These are phyloP conservation scores for Pholiota molesta DNA, from an alignment of 768 basidiomycete species.

Conservation along the genomic window DNA sequence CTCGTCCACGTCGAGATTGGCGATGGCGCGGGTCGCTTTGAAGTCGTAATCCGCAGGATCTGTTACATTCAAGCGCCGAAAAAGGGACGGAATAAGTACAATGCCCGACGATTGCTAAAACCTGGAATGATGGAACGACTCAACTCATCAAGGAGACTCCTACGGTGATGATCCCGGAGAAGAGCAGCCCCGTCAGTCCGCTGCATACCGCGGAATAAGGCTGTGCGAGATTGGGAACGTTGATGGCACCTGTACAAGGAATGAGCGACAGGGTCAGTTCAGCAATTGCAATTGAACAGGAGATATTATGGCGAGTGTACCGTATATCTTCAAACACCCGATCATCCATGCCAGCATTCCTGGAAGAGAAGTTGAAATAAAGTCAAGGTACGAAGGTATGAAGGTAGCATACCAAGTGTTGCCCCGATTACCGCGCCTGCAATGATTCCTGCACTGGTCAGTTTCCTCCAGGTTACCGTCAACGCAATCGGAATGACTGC, in stretches of 20 bases:
- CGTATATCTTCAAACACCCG: constrained; percentile 52
- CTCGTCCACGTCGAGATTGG: constrained; percentile 27
- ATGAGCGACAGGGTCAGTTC: no score
- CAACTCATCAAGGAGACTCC: constrained; percentile 37
- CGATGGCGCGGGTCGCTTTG: constrained; percentile 36
- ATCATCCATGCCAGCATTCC: constrained; percentile 54
- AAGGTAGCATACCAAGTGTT: constrained; percentile 28
- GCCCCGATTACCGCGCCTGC: constrained; percentile 44
- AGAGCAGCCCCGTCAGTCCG: constrained; percentile 37
- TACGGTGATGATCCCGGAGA: constrained; percentile 39
- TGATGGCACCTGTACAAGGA: constrained; percentile 32
- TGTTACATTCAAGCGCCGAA: neutral
- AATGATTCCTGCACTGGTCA: constrained; percentile 42
- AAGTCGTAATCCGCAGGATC: constrained; percentile 43
- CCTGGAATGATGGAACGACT: neutral
- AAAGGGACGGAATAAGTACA: no score
- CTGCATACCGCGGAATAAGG: constrained; percentile 44
- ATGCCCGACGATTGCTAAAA: neutral
- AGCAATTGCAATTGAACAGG: no score
- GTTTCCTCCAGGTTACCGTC: constrained; percentile 49
- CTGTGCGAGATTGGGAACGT: constrained; percentile 36
- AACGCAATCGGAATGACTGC: constrained; percentile 53
- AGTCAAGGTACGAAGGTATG: neutral
- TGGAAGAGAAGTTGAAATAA: neutral
- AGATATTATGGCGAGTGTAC: constrained; percentile 20